Evolutionary conservation across 164 flowering plant species (phyloP), one percentile per base, ranked within the genome.

Genomic region (Taxillus chinensis): DNA sequence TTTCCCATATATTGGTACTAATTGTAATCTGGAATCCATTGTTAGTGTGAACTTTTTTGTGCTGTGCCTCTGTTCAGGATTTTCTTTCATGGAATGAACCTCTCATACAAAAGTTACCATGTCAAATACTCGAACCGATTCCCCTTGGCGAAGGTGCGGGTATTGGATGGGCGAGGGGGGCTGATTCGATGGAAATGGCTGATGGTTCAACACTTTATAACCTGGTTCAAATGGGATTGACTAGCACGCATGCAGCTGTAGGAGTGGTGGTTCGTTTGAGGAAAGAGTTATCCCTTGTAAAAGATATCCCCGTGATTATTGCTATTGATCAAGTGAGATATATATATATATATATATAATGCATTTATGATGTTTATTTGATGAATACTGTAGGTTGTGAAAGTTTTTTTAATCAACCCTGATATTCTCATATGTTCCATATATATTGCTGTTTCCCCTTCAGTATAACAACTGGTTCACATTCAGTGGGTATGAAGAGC

Each of bases 111-210:
- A 67, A 82, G 64, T 65, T 91, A 45, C 86, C 79, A 39, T 86
- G 97, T 79, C 85, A 86, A 71, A 77, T 82, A 62, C 67, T 16
- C 70, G 97, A 89, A 68, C 97, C 92, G 56, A 82, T 95, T 71
- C 91, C 90, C 8, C 67, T 95, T 75, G 97, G 97, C 63, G 97
- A 95, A 77, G 96, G 99, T 72, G 96, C 92, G 77, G 99, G 96
- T 77, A 87, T 81, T 75, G 99, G 97, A 62, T 73, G 69, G 79
- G 71, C 76, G 81, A 91, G 83, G 78, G 97, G 83, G 37, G 88
- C 66, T 49, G 96, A 93, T 68, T 75, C 88, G 54, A 81, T 87
- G 85, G 79, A 73, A 58, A 78, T 93, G 75, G 85, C 97, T 41
- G 96, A 90, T 76, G 91, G 80, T 68, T 86, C 92, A 62, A 78